Evolutionary conservation across 768 basidiomycete genomes (phyloP), one percentile per base, ranked within the genome.

Genomic region (Phaeotremella skinneri): DNA sequence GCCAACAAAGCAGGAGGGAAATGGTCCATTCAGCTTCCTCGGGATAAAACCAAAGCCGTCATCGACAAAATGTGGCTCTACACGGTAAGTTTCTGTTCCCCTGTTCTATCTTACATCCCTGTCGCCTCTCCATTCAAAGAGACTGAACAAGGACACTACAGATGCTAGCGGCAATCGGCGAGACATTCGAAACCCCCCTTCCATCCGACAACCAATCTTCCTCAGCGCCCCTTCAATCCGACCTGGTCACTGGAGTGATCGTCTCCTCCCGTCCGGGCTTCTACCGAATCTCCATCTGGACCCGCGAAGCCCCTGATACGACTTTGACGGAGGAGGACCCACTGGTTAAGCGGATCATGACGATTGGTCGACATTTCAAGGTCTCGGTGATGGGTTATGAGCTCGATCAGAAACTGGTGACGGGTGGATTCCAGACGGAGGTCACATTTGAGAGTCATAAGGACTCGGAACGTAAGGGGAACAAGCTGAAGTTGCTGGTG

Each of bases 131-230:
- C 31, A 23, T 32, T 21, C 29, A 58, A 23, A 41, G 20, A 57
- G 14, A 39, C 49, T 55, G 20, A 49, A 23, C 21, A 29, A 25
- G 56, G n/a, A 1, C 31, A 7, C 27, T 13, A 2, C 77, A 98
- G 96, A 97, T 98, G 94, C 85, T 99, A 58, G 96, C 96, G 60
- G 96, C 94, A 45, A 99, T 99, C 66, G 96, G 96, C 53, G 96
- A 99, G 80, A 99, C 92, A 0, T 97, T 96, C 76, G 96, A 98
- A 78, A 91, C 93, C 16, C 84, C 86, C 54, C 83, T 90, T 49
- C 56, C 67, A 11, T 37, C 53, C 1, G 61, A 63, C 16, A 47
- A 61, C 16, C 61, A 60, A 32, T 48, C 52, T 23, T 25, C 53
- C 25, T 42, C 53, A 7, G 51, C 58, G n/a, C 65, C 67, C 17